Base-by-base conservation (phyloP, 208 protist genomes). In the Leishmania amazonensis region DNA sequence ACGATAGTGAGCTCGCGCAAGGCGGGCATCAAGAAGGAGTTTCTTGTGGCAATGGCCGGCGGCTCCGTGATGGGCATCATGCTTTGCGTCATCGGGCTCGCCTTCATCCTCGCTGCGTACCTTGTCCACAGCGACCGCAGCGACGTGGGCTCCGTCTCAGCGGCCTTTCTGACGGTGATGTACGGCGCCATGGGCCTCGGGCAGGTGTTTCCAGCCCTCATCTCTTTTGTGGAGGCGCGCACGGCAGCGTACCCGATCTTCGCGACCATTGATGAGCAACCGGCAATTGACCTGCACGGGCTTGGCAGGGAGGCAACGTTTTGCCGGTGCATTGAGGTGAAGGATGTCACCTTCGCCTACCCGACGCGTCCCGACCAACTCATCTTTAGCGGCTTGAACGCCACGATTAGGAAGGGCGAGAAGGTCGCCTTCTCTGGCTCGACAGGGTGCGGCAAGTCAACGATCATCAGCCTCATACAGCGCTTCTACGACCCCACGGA, bases 361-460 rank as follows among this genome's bases (percentile, higher is more conserved):
- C 95, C 95, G 15, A 89, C 90, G n/a, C 88, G 95, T 42, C 91
- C 85, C 3, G 90, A 95, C 76, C 82, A 87, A 83, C 51, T 70
- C 38, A 83, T 98, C 64, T 96, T 98, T 78, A 67, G 54, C 24
- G 82, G 92, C 49, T 83, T 98, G 42, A 93, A 78, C 71, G 76
- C 96, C 17, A 83, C 60, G 21, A 94, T 98, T 62, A 19, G 77
- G 71, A 88, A 89, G 57, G 95, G 95, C 57, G 79, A 95, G 80
- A 91, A 93, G 79, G 81, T 98, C 35, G 95, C 95, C 53, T 93
- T 97, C 75, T 93, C 93, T 38, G 93, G 93, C 1, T 72, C 87
- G 9, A 90, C 89, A 21, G 95, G 95, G n/a, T 94, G 91, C 78
- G 95, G 95, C 53, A 98, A 98, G 85, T 96, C 92, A 9, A 92